Evolutionary conservation across 1,284 basidiomycete genomes (phyloP).

Genomic region (Cystobasidium slooffiae): DNA sequence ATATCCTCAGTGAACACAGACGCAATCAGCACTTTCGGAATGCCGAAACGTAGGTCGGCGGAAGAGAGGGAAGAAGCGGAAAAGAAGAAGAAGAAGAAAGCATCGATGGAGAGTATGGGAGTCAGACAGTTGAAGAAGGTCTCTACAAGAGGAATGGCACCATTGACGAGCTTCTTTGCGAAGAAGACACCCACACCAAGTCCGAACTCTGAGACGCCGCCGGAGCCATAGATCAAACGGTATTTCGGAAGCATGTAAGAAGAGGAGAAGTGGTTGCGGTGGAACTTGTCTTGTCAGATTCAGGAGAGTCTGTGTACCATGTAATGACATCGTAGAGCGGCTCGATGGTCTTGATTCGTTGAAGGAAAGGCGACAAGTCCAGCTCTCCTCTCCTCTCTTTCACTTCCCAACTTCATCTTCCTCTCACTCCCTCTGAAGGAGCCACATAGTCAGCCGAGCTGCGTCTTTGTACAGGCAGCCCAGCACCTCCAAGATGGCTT

Average conservation of each 20-base stretch:
- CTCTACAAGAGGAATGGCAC: slow-evolving; percentile 41
- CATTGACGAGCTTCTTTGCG: slow-evolving; percentile 44
- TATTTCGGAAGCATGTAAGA: background rate
- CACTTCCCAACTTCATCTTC: no score
- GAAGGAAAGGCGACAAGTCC: no score
- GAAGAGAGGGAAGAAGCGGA: slow-evolving; percentile 25
- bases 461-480: background rate
- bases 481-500: background rate
- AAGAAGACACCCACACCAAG: slow-evolving; percentile 39
- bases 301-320: no score
- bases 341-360: no score
- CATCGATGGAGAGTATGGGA: slow-evolving; percentile 28
- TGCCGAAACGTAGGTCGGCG: slow-evolving; percentile 20
- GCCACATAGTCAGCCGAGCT: no score
- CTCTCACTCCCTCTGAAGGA: no score
- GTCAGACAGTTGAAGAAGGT: slow-evolving; percentile 44
- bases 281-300: background rate
- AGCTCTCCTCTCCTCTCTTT: no score
- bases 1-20: slow-evolving; percentile 7
- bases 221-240: background rate
- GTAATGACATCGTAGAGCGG: no score
- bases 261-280: background rate
- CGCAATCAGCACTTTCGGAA: slow-evolving; percentile 33
- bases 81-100: slow-evolving; percentile 36
- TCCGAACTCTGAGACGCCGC: slow-evolving; percentile 26